Base-by-base conservation (phyloP, 148 eudicot genomes). In the Silene conica region DNA sequence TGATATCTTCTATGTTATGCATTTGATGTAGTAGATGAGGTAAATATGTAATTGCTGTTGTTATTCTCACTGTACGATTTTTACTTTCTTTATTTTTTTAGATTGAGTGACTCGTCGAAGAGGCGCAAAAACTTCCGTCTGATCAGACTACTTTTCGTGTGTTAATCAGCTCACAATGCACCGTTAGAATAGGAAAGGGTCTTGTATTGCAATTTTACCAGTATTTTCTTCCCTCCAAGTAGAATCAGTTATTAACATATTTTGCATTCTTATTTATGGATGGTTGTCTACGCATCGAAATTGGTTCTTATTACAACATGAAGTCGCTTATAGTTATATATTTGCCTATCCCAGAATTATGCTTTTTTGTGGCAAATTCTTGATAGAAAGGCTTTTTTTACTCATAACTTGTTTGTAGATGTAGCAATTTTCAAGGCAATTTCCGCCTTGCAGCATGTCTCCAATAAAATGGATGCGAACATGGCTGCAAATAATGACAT, bases 341-440 rank as follows among this genome's bases (percentile, higher is more conserved):
- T 18, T 66, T 43, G 22, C 48, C 21, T 15, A 31, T 38, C 22
- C 1, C 22, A 22, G 13, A 20, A 20, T 2, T 15, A 1, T 48
- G 22, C 59, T 48, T 50, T 46, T 22, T 69, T 18, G 19, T 69
- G 72, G 25, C 97, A 96, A 76, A 75, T 89, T 76, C 87, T 97
- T 68, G 99, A 96, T 61, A 87, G 99, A 79, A 90, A 88, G 83
- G 99, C 97, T 71, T 96, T 96, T 80, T 89, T 96, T 77, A 84
- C 90, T 48, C 99, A 96, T 73, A 96, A 94, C 81, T 78, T 96
- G 66, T 96, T 96, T 77, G 96, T 96, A 12, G 99, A 96, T 85
- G 97, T 96, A 81, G 97, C 97, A 77, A 90, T 92, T 63, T 92
- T 96, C 63, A 84, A 79, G 80, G 97, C 92, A 54, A 82, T 90